Evolutionary conservation across 2,329 filamentous ascomycete species (phyloP).

Genomic region (Aspergillus pseudotamarii): DNA sequence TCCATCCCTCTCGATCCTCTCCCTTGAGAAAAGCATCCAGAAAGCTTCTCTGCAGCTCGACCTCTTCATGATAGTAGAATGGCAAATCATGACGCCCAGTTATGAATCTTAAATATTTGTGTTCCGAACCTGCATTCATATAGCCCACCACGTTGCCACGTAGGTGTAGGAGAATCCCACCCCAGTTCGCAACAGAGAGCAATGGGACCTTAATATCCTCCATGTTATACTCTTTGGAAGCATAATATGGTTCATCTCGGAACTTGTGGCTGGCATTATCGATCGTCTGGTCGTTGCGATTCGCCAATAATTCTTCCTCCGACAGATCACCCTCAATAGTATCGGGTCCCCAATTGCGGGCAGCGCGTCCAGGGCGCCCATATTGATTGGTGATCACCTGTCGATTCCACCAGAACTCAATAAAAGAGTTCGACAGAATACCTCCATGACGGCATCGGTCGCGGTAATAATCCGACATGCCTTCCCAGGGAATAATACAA

Average conservation of each 20-base stretch:
- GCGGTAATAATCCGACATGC: conserved; percentile 59
- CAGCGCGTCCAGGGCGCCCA: conserved; percentile 55
- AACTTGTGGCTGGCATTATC: conserved; percentile 57
- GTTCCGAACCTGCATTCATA: conserved; percentile 62
- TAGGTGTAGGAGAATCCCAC: conserved; percentile 69
- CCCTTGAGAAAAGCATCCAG: conserved; percentile 72
- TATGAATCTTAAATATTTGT: conserved; percentile 72
- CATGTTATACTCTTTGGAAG: conserved; percentile 66
- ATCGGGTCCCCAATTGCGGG: conserved; percentile 56
- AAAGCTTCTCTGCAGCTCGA: conserved; percentile 68
- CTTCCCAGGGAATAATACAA: conserved; percentile 59
- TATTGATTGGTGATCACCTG: conserved; percentile 72
- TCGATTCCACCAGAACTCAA: conserved; percentile 68
- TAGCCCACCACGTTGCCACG: conserved; percentile 71
- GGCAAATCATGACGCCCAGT: conserved; percentile 71
- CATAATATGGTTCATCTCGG: conserved; percentile 66
- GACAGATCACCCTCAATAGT: conserved; percentile 44
- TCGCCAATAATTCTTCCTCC: conserved; percentile 38
- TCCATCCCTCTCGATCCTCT: conserved; percentile 56
- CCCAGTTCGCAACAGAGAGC: conserved; percentile 71
- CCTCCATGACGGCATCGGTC: conserved; percentile 65
- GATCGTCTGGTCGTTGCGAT: conserved; percentile 45
- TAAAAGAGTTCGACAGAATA: conserved; percentile 62
- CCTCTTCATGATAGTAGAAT: conserved; percentile 71
- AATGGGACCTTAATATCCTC: conserved; percentile 65